These are phyloP conservation scores for Pyrus bretschneideri DNA, from an alignment of 306 rosid genomes.

Conservation along the genomic window DNA sequence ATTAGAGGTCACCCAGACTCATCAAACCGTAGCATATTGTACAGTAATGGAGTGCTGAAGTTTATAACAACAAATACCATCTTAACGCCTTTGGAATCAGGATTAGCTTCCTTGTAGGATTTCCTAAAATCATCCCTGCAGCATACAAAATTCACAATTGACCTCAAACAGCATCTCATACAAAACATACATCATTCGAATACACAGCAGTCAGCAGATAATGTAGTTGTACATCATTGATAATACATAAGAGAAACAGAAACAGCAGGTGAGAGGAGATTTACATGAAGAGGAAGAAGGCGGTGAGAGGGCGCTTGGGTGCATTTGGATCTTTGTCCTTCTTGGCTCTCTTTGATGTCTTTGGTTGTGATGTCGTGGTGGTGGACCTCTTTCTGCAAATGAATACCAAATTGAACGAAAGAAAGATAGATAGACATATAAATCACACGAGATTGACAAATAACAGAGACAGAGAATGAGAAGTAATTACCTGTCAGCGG, in stretches of 20 bases:
- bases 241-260: too few species aligned
- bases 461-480: background rate
- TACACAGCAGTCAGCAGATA: background rate
- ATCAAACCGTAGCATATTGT: background rate
- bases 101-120: slow-evolving; percentile 58
- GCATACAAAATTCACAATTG: background rate
- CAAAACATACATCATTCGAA: background rate
- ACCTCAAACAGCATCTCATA: background rate
- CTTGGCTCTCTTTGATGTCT: slow-evolving; percentile 40
- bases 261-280: background rate
- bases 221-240: background rate
- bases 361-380: slow-evolving; percentile 38
- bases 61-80: slow-evolving; percentile 25
- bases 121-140: slow-evolving; percentile 78
- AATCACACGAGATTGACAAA: background rate
- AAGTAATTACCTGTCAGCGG: slow-evolving; percentile 37
- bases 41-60: background rate
- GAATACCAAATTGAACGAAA: background rate
- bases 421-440: background rate
- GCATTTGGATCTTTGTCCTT: slow-evolving; percentile 59
- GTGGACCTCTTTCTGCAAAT: slow-evolving; percentile 49
- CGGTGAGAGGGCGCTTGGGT: slow-evolving; percentile 82
- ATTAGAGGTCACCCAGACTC: background rate
- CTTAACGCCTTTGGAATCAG: slow-evolving; percentile 64
- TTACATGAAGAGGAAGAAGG: slow-evolving; percentile 73